A percentile compares a stretch with the other conserved stretches of the same genome.
Evolutionary conservation across 495 filamentous ascomycete genomes (phyloP).

Genomic region (Pyrenula massariospora): DNA sequence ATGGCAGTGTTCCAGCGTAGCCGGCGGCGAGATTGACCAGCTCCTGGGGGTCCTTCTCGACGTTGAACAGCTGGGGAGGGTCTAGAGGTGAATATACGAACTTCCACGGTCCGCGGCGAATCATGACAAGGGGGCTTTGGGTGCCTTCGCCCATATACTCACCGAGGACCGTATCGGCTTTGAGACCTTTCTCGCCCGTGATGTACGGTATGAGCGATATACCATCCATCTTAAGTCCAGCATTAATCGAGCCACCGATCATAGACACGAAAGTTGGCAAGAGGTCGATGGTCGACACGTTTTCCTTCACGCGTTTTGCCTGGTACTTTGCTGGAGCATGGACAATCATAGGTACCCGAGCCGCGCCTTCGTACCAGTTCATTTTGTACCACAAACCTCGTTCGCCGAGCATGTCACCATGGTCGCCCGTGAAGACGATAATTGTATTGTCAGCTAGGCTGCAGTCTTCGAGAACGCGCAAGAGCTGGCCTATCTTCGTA

Average conservation of each 20-base stretch:
- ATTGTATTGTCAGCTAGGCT: conserved; percentile 71
- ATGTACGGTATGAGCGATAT: conserved; percentile 61
- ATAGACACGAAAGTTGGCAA: conserved; percentile 73
- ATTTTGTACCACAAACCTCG: conserved; percentile 91
- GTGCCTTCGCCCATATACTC: conserved; percentile 89
- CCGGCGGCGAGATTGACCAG: conserved; percentile 42
- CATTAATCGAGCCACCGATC: conserved; percentile 50
- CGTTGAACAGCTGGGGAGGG: conserved; percentile 66
- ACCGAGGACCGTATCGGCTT: conserved; percentile 74
- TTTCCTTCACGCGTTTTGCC: conserved; percentile 55
- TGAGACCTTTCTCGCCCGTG: conserved; percentile 39
- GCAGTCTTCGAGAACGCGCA: conserved; percentile 62
- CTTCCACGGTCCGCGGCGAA: conserved; percentile 71
- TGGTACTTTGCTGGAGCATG: conserved; percentile 55
- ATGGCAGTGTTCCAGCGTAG: neutral
- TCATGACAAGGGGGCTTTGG: conserved; percentile 80
- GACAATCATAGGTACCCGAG: conserved; percentile 70
- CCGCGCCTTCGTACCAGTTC: conserved; percentile 76
- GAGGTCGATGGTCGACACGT: conserved; percentile 77
- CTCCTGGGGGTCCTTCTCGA: conserved; percentile 62
- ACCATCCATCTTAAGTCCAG: conserved; percentile 64
- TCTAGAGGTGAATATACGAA: conserved; percentile 72
- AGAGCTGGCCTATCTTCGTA: conserved; percentile 69
- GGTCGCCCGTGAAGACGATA: conserved; percentile 76
- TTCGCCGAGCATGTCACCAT: conserved; percentile 88